Evolutionary conservation across 2,329 filamentous ascomycete species (phyloP).

Genomic region (Berkeleyomyces rouxiae): DNA sequence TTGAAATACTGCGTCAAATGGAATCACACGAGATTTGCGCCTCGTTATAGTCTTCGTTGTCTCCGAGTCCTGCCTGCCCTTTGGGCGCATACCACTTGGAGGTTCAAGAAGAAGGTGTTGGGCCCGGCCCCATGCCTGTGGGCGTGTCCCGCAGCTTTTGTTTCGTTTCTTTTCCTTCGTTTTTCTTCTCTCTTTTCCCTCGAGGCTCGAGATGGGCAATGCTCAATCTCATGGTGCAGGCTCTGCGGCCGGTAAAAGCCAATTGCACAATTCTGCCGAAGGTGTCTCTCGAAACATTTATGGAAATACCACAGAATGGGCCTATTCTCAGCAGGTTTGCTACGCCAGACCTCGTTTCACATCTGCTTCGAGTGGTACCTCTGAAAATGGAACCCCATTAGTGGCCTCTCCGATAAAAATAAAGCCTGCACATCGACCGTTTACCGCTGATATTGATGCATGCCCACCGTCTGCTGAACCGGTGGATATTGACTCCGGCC

Average conservation of each 20-base stretch:
- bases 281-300: not conserved
- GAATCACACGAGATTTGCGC: not conserved
- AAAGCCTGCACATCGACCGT: too few species aligned
- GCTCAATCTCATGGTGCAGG: not conserved
- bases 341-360: not conserved
- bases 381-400: not conserved
- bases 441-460: not conserved
- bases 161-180: not conserved
- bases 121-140: not conserved
- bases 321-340: not conserved
- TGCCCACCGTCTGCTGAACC: not conserved
- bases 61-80: not conserved
- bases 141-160: not conserved
- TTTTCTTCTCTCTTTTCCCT: not conserved
- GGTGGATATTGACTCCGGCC: not conserved
- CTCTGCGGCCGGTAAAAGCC: not conserved
- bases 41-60: not conserved
- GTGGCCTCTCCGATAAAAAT: not conserved
- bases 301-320: not conserved
- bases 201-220: not conserved
- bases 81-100: not conserved
- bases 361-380: not conserved
- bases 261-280: not conserved
- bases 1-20: not conserved
- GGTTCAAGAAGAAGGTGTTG: not conserved